A percentile compares a stretch with the other conserved stretches of the same genome.
Conservation (phyloP, 129 eudicot species). For the Helichrysum umbraculigerum region DNA sequence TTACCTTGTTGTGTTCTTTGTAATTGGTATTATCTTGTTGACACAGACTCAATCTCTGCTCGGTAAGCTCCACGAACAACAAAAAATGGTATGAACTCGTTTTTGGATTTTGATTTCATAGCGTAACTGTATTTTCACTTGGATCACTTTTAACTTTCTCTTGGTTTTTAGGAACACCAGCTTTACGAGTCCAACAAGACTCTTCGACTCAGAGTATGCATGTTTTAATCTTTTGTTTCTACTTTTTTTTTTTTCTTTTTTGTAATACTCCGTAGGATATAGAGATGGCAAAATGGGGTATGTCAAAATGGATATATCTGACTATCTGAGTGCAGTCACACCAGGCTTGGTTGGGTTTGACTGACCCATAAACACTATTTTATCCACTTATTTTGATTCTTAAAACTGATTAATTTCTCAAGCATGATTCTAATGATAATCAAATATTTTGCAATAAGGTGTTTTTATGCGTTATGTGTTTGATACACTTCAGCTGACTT, state of each 20-base stretch:
- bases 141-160: neutral
- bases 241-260: neutral
- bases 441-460: neutral
- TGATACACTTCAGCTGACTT: neutral
- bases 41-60: slow-evolving; percentile 53
- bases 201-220: slow-evolving; percentile 51
- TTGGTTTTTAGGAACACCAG: slow-evolving; percentile 43
- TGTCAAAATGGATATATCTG: neutral
- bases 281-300: neutral
- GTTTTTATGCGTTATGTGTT: neutral
- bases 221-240: slow-evolving; percentile 8
- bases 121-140: neutral
- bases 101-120: neutral
- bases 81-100: slow-evolving; percentile 41
- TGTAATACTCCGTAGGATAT: neutral
- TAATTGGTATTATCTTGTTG: slow-evolving; percentile 16
- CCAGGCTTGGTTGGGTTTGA: neutral
- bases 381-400: neutral
- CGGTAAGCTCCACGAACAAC: slow-evolving; percentile 55
- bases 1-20: neutral
- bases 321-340: neutral
- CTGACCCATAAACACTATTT: neutral
- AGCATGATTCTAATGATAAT: too few species aligned
- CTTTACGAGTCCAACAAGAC: slow-evolving; percentile 54
- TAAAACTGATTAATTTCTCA: neutral